Evolutionary conservation across 257 asterid genomes (phyloP).

Genomic region (Plectranthus barbatus): DNA sequence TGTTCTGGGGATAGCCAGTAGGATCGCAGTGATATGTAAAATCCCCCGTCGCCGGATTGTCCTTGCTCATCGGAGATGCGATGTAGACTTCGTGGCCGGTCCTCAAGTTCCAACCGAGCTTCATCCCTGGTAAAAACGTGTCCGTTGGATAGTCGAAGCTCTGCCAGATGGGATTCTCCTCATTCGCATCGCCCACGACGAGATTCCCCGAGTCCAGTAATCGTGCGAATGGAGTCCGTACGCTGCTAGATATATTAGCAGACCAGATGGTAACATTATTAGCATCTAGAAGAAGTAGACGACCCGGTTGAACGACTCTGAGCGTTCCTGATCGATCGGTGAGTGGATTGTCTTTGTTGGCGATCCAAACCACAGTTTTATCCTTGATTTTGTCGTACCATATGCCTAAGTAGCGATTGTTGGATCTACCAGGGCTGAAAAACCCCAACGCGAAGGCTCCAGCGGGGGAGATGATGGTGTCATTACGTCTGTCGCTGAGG

Average conservation of each 20-base stretch:
- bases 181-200: slow-evolving; percentile 29
- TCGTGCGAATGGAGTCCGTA: slow-evolving; percentile 21
- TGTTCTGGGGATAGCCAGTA: slow-evolving; percentile 27
- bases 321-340: too few species aligned
- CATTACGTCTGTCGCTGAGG: too few species aligned
- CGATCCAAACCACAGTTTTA: too few species aligned
- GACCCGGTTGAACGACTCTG: slow-evolving; percentile 16
- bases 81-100: slow-evolving; percentile 23
- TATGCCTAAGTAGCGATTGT: too few species aligned
- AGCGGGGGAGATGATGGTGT: too few species aligned
- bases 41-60: slow-evolving; percentile 34
- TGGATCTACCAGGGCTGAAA: too few species aligned
- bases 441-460: too few species aligned
- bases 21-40: slow-evolving; percentile 23
- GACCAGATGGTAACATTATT: slow-evolving; percentile 28
- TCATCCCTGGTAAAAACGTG: slow-evolving; percentile 43
- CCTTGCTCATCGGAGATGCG: slow-evolving; percentile 29
- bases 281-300: slow-evolving; percentile 25
- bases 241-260: slow-evolving; percentile 17
- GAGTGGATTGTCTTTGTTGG: too few species aligned
- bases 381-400: too few species aligned
- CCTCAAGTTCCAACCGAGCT: slow-evolving; percentile 27
- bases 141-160: slow-evolving; percentile 46
- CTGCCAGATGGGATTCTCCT: slow-evolving; percentile 36
- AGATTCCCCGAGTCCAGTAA: slow-evolving; percentile 47